These are phyloP conservation scores for Mucor saturninus DNA, from an alignment of 371 early-diverging fungal species.

Conservation along the genomic window DNA sequence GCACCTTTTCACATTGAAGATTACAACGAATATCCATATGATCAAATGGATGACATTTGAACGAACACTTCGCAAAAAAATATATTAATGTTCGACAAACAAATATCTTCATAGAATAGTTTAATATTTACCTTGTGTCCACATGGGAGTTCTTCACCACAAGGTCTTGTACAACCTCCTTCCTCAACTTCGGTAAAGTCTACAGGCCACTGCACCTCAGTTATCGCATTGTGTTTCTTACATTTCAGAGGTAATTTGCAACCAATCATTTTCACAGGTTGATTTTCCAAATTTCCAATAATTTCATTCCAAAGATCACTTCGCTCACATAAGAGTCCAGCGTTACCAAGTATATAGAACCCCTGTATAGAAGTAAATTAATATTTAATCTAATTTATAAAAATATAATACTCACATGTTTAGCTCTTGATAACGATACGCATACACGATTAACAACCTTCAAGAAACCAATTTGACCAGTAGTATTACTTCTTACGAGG, in stretches of 20 bases:
- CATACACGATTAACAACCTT: conserved; percentile 76
- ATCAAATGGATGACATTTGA: conserved; percentile 57
- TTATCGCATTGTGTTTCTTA: conserved; percentile 39
- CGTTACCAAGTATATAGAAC: conserved; percentile 77
- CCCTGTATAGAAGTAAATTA: conserved; percentile 43
- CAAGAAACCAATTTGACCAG: conserved; percentile 76
- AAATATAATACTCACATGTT: conserved; percentile 40
- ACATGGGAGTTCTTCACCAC: conserved; percentile 46
- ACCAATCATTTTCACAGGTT: conserved; percentile 37
- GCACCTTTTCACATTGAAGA: conserved; percentile 40
- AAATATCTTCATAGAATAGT: conserved; percentile 6
- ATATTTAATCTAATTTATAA: not conserved
- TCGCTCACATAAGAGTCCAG: conserved; percentile 50
- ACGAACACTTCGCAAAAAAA: conserved; percentile 27
- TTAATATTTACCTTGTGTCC: conserved; percentile 49
- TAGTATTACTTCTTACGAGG: conserved; percentile 64
- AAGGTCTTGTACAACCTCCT: conserved; percentile 57
- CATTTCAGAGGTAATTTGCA: conserved; percentile 52
- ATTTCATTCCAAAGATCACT: conserved; percentile 68
- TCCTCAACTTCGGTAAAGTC: conserved; percentile 55
- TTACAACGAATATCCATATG: conserved; percentile 47
- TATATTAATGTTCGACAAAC: not conserved
- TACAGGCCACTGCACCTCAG: conserved; percentile 53
- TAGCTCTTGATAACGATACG: conserved; percentile 79
- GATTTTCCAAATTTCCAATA: conserved; percentile 42